Conservation (phyloP, 129 eudicot species). For the Chrysanthemum makinoi region DNA sequence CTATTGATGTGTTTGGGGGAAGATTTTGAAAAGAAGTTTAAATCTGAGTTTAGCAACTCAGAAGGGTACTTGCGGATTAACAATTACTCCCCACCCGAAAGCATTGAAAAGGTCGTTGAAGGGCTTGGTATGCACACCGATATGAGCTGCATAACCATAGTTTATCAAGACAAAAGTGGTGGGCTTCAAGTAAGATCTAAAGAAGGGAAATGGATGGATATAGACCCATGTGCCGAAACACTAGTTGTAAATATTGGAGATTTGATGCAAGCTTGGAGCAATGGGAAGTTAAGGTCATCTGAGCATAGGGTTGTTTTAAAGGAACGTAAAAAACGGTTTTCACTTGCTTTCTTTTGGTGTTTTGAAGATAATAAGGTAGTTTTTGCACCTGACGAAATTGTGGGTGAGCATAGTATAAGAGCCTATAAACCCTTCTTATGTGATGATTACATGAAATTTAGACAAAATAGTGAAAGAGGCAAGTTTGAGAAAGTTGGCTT, state of each 20-base stretch:
- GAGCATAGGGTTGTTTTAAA: slow-evolving; percentile 80
- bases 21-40: slow-evolving; percentile 44
- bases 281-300: slow-evolving; percentile 75
- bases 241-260: slow-evolving; percentile 84
- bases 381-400: slow-evolving; percentile 73
- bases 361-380: slow-evolving; percentile 86
- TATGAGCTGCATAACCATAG: slow-evolving; percentile 87
- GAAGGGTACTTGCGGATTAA: slow-evolving; percentile 84
- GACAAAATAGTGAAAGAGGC: slow-evolving; percentile 74
- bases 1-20: slow-evolving; percentile 61
- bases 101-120: slow-evolving; percentile 49
- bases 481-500: slow-evolving; percentile 92
- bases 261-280: slow-evolving; percentile 95
- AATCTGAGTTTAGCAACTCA: slow-evolving; percentile 57
- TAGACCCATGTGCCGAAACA: slow-evolving; percentile 66
- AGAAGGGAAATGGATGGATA: slow-evolving; percentile 71
- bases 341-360: slow-evolving; percentile 93
- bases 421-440: slow-evolving; percentile 73
- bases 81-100: slow-evolving; percentile 67
- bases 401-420: slow-evolving; percentile 54
- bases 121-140: slow-evolving; percentile 98
- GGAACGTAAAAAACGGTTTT: slow-evolving; percentile 51
- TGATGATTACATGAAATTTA: slow-evolving; percentile 65
- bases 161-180: slow-evolving; percentile 71
- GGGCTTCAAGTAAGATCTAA: slow-evolving; percentile 91